Evolutionary conservation across 441 rosid genomes (phyloP).

Genomic region (Capsella rubella): DNA sequence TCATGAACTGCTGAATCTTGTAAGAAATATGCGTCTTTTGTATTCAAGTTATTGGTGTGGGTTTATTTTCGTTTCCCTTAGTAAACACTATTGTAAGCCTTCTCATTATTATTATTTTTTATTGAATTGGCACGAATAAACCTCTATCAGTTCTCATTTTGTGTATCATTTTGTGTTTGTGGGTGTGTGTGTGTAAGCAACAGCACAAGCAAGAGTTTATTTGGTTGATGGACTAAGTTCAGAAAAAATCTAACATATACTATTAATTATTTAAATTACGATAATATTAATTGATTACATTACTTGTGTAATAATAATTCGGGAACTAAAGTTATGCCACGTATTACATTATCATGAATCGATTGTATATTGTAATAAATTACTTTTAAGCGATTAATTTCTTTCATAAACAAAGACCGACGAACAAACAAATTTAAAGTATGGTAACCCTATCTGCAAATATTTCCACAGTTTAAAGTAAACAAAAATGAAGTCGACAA

Average conservation of each 20-base stretch:
- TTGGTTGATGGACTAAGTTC: too few species aligned
- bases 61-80: not conserved
- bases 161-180: too few species aligned
- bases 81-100: not conserved
- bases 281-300: too few species aligned
- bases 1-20: conserved; percentile 14
- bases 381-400: not conserved
- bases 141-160: not conserved
- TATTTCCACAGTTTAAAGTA: not conserved
- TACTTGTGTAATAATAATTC: too few species aligned
- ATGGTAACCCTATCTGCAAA: not conserved
- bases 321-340: too few species aligned
- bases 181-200: too few species aligned
- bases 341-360: too few species aligned
- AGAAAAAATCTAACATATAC: too few species aligned
- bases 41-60: conserved; percentile 8
- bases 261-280: too few species aligned
- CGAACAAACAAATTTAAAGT: not conserved
- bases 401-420: not conserved
- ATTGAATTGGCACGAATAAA: not conserved
- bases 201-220: too few species aligned
- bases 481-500: not conserved
- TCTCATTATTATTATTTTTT: too few species aligned
- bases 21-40: not conserved
- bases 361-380: too few species aligned